Evolutionary conservation across 2,329 filamentous ascomycete species (phyloP).

Genomic region (Colletotrichum filicis): DNA sequence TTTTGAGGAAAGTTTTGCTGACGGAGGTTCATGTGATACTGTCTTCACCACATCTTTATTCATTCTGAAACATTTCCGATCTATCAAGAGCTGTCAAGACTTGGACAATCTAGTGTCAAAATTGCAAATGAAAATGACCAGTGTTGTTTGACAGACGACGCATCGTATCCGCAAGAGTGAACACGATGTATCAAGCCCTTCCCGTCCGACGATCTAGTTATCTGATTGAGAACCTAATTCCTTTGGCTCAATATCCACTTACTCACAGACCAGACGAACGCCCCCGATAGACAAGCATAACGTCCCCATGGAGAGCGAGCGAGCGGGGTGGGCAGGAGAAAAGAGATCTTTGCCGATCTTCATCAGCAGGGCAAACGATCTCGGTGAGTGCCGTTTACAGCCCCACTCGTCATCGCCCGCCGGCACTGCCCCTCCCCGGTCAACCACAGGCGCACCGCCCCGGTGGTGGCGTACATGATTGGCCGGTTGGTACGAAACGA

Average conservation of each 20-base stretch:
- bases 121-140: neutral
- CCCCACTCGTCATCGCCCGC: neutral
- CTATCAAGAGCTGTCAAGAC: neutral
- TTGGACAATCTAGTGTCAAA: neutral
- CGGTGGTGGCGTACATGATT: neutral
- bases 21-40: neutral
- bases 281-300: neutral
- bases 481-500: neutral
- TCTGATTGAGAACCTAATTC: neutral
- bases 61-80: neutral
- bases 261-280: neutral
- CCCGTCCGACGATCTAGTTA: neutral
- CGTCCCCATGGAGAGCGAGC: neutral
- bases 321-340: neutral
- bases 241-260: neutral
- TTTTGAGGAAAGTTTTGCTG: conserved; percentile 33
- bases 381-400: neutral
- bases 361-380: neutral
- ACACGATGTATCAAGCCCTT: neutral
- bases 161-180: neutral
- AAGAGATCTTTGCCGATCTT: neutral
- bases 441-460: neutral
- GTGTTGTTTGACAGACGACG: neutral
- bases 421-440: neutral
- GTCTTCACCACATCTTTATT: neutral